Base-by-base conservation (phyloP, 345 rosid species). In the Adansonia digitata region DNA sequence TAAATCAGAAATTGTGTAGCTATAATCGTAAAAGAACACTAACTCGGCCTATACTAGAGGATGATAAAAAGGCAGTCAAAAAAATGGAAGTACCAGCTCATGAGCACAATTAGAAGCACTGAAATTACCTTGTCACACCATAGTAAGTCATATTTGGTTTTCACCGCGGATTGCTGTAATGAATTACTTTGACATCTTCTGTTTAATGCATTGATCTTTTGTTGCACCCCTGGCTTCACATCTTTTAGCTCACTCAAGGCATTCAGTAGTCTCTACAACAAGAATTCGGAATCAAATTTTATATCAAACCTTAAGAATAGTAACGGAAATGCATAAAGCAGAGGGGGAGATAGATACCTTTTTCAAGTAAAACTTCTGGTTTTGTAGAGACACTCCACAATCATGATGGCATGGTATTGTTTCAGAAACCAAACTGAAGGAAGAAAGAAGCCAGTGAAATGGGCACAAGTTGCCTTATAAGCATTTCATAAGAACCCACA, bases 381-480 rank as follows among this genome's bases (percentile, higher is more conserved):
- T 85, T 74, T 78, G 82, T 5, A 71, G 42, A 73, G 91, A 83
- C 35, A 77, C 64, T 81, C 86, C 80, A 77, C 89, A 93, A 46
- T 91, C 98, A 77, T 88, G 93, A 84, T 95, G 99, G 64, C 83
- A 70, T 5, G 99, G 98, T 82, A 95, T 93, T 56, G 99, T 95
- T 88, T 95, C 99, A 10, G 88, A 81, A 63, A 86, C 97, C 93
- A 95, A 85, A 81, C 99, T 95, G 87, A 77, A 57, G 63, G 17
- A 82, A 77, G 73, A 79, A 77, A 78, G 73, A 34, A 53, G 78
- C 68, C 12, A 17, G 27, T 12, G 39, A 57, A 53, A 12, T 12
- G 10, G 26, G 39, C 55, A 55, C 63, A 80, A 64, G 7, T 11
- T 55, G 74, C 59, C 70, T 62, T 31, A 64, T 48, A 26, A 15